Base-by-base conservation (phyloP, 768 basidiomycete genomes). In the Boletus patriciae region DNA sequence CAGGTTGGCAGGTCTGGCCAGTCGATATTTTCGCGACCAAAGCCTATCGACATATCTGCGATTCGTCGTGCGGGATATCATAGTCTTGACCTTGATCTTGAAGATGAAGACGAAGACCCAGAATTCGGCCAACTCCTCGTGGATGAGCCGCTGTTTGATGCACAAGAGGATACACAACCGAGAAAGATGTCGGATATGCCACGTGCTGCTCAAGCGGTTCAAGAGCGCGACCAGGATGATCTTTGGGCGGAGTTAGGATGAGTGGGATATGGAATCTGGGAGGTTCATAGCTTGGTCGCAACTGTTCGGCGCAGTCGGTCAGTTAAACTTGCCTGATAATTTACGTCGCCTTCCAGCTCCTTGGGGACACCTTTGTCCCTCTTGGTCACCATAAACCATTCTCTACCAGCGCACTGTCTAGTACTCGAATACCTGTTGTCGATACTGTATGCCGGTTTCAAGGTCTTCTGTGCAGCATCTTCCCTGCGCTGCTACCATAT, bases 21-120 rank as follows among this genome's bases (percentile, higher is more conserved):
- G 66, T 92, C 90, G 4, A 92, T 94, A 70, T 94, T 93, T 72
- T 84, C 91, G 31, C 83, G 85, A 55, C 91, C 91, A 18, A 93
- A 86, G 62, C 90, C 90, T 3, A 94, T 94, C 62, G 91, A 93
- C 67, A 86, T 93, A 62, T 85, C 84, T 50, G 77, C 83, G 19
- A 82, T 87, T 11, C 82, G 88, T 46, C 74, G 86, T 45, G 83
- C 86, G 13, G 85, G 88, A 11, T 83, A 82, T 64, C 70, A 53
- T 29, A 76, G 74, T 49, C 80, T 90, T 52, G 90, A 93, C 69
- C 78, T 90, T 54, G 92, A 90, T 60, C 75, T 88, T 48, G 81
- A 87, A 29, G 84, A 84, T 7, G 83, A 83, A 31, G 84, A 88
- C 25, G 79, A 77, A 33, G 85, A 73, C 21, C 57, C 70, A 53